Evolutionary conservation across 1,284 basidiomycete genomes (phyloP).

Genomic region (Fomitopsis schrenkii): DNA sequence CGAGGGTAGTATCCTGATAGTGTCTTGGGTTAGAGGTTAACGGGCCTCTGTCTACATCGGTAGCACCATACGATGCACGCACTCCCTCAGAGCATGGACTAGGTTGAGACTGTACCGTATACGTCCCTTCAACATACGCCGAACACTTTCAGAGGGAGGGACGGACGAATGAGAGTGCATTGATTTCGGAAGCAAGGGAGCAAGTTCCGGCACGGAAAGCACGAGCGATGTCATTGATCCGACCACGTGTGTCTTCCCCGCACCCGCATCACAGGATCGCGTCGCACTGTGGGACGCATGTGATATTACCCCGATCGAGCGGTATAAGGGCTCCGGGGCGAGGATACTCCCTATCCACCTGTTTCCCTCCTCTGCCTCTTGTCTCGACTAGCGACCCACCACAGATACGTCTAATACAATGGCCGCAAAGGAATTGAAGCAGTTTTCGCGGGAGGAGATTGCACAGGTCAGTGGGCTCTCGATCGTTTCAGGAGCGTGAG

Average conservation of each 20-base stretch:
- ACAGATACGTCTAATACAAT: conserved; percentile 19
- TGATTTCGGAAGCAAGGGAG: no score
- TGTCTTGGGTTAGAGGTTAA: no score
- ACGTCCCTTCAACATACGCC: no score
- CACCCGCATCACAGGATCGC: background rate
- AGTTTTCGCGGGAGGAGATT: conserved; percentile 51
- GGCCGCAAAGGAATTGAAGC: conserved; percentile 40
- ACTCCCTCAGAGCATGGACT: no score
- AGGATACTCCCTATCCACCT: background rate
- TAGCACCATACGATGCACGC: no score
- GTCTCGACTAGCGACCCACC: background rate
- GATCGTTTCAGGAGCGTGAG: background rate
- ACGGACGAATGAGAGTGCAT: no score
- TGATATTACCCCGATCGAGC: background rate
- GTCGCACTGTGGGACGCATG: background rate
- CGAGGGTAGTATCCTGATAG: no score
- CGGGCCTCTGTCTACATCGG: background rate
- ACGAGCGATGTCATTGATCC: background rate
- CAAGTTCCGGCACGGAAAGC: background rate
- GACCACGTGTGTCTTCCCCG: background rate
- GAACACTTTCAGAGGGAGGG: no score
- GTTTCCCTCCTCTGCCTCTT: background rate
- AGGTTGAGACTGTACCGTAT: no score
- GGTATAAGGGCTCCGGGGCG: background rate
- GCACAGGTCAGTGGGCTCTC: conserved; percentile 37